Percentiles rank a stretch among this genome's conserved stretches.
These are phyloP conservation scores for Cordyceps farinosa DNA, from an alignment of 2,329 filamentous ascomycete genomes.

Conservation along the genomic window DNA sequence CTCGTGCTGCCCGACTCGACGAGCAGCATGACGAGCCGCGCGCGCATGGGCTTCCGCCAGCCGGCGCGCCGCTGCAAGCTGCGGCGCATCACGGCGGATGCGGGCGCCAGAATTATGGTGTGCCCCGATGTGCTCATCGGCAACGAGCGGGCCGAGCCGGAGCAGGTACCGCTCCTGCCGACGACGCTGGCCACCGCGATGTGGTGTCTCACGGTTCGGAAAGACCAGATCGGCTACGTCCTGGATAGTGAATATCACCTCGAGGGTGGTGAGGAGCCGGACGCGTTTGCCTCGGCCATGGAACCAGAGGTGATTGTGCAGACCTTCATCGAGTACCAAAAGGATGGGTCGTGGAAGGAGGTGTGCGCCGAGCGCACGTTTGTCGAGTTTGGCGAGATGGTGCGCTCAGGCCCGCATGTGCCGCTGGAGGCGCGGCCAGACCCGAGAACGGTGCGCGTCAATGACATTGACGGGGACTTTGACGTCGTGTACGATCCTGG, in stretches of 20 bases:
- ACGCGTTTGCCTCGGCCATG: no score
- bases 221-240: not conserved
- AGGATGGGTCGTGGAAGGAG: not conserved
- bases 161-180: not conserved
- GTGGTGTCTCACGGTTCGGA: not conserved
- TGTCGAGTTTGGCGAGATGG: not conserved
- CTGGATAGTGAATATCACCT: not conserved
- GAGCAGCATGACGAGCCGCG: not conserved
- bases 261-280: not conserved
- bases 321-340: not conserved
- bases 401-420: not conserved
- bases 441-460: not conserved
- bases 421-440: not conserved
- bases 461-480: not conserved
- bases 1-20: not conserved
- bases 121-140: not conserved
- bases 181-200: not conserved
- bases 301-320: not conserved
- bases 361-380: not conserved
- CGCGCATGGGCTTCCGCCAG: not conserved
- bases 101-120: not conserved
- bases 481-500: not conserved
- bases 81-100: not conserved
- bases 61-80: not conserved
- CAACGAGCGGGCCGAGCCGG: not conserved